Evolutionary conservation across 1,139 yeast species (phyloP).

Genomic region (Yamadazyma dendronema): DNA sequence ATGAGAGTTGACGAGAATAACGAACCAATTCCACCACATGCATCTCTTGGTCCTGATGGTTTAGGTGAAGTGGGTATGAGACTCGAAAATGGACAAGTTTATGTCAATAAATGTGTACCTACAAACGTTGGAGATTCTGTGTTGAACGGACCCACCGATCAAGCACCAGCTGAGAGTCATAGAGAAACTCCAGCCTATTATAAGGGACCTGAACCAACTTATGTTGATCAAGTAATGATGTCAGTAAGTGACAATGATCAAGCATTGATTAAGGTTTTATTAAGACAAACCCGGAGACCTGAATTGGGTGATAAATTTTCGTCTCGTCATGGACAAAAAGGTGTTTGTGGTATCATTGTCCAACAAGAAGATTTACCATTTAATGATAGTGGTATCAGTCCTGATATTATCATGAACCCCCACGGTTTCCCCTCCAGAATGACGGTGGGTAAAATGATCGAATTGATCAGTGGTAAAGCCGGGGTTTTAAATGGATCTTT

Average conservation of each 20-base stretch:
- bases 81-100: slow-evolving; percentile 90
- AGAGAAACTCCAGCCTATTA: slow-evolving; percentile 90
- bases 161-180: slow-evolving; percentile 50
- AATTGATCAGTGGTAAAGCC: slow-evolving; percentile 93
- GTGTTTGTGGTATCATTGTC: slow-evolving; percentile 97
- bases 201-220: slow-evolving; percentile 93
- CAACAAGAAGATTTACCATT: slow-evolving; percentile 97
- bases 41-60: slow-evolving; percentile 90
- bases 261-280: slow-evolving; percentile 84
- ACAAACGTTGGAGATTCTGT: slow-evolving; percentile 79
- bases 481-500: slow-evolving; percentile 90
- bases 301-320: slow-evolving; percentile 97
- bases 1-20: slow-evolving; percentile 82
- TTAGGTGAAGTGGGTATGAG: slow-evolving; percentile 93
- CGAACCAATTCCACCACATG: slow-evolving; percentile 82
- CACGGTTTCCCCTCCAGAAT: slow-evolving; percentile 99
- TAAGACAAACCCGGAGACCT: slow-evolving; percentile 96
- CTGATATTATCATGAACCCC: slow-evolving; percentile 97
- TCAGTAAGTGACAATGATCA: slow-evolving; percentile 94
- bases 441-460: slow-evolving; percentile 99
- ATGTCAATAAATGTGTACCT: slow-evolving; percentile 90
- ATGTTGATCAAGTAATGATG: slow-evolving; percentile 97
- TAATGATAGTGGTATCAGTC: slow-evolving; percentile 83
- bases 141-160: slow-evolving; percentile 30
- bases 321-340: slow-evolving; percentile 97